Evolutionary conservation across 495 filamentous ascomycete genomes (phyloP), one percentile per base, ranked within the genome.

Genomic region (Cetradonia linearis): DNA sequence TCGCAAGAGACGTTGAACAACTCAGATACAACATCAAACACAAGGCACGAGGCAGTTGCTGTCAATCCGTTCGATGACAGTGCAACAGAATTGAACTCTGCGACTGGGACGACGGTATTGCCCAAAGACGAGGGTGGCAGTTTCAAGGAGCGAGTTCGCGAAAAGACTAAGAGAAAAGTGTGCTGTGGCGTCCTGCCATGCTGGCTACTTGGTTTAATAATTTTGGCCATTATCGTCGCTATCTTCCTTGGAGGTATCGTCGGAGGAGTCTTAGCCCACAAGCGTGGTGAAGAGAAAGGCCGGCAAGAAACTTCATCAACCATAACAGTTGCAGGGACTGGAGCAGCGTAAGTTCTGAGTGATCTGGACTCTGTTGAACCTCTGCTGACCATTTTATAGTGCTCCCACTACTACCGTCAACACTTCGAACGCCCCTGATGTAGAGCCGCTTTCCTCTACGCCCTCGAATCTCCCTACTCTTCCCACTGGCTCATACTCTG

Each of bases 181-280:
- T 81, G 84, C 60, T 87, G 83, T 64, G 82, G 84, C 27, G 73
- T 81, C 14, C 66, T 89, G 16, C 87, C 86, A 0, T 75, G 85
- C 44, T 90, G 87, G 87, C 82, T 83, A 0, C 67, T 89, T 30
- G 72, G 78, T 36, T 70, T 88, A 25, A 74, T 81, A 2, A 70
- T 70, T 1, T 68, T 78, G 13, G 73, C 85, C 7, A 63, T 84
- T 6, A 40, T 83, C 23, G 70, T 87, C 62, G 74, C 79, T 44
- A 76, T 76, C 28, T 67, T 78, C 6, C 72, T 86, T 63, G 79
- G 82, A 33, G 84, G 78, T 56, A 74, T 81, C 8, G 80, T 89
- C 66, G 74, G 86, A 16, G 86, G 83, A 44, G 73, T 83, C 5
- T 62, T 77, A 27, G 72, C 65, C 37, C 64, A 63, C 55, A 63